Evolutionary conservation across 192 early-diverging fungal species (phyloP), one percentile per base, ranked within the genome.

Genomic region (Backusella psychrophila): DNA sequence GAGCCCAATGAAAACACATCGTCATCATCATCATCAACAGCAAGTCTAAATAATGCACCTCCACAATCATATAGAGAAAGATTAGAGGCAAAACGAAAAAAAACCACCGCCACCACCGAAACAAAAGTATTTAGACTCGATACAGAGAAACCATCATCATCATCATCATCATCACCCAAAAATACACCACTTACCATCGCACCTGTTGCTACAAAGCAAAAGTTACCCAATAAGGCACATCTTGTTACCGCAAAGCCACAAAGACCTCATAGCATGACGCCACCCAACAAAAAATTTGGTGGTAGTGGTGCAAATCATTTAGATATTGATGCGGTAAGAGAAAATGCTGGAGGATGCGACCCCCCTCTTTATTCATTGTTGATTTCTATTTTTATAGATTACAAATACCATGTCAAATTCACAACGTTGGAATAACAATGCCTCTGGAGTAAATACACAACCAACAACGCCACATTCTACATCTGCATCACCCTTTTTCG

Each of bases 151-250:
- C 6, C 39, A 69, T 23, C 38, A 41, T 7, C 65, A 38, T 29
- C 75, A 38, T 1, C 26, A 34, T 34, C 65, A 66, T 14, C 74
- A 68, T 68, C 66, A 38, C 19, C 33, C 7, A 36, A 35, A 7
- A 35, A 19, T 36, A 35, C 19, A 36, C 66, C 66, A 36, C 66
- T 68, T 11, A 42, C 69, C 15, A 70, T 44, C 11, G 26, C 69
- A 26, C 69, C 69, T 42, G n/a, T 38, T 44, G 36, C 67, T 69
- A 17, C 35, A 38, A 79, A 79, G 39, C 78, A 79, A 33, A 79
- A 79, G 44, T 53, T 79, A 56, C 78, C 78, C 68, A 79, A 71
- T 41, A 79, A 69, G 70, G 56, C 78, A 14, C 78, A 79, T 71
- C 33, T 79, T n/a, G 26, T 4, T 29, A 59, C 21, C 42, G 0